Percentiles rank a stretch among this genome's conserved stretches.
These are phyloP conservation scores for Aureobasidium leucospermi DNA, from an alignment of 2,329 filamentous ascomycete species.

Conservation along the genomic window DNA sequence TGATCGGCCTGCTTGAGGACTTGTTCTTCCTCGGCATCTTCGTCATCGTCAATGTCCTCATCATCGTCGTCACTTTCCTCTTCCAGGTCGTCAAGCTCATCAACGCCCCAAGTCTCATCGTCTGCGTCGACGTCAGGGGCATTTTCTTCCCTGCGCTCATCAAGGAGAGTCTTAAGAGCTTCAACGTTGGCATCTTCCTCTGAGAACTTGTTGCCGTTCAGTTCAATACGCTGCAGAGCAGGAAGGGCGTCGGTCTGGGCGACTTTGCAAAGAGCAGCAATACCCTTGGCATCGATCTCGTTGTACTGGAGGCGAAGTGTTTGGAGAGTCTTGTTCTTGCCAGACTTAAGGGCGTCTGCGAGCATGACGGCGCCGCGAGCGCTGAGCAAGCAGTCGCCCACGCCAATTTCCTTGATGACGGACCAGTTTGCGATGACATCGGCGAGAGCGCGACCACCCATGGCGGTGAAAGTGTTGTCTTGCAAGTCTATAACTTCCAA, in stretches of 20 bases:
- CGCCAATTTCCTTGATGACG: constrained; percentile 70
- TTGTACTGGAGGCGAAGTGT: constrained; percentile 85
- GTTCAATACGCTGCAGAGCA: constrained; percentile 72
- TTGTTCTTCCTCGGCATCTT: constrained; percentile 59
- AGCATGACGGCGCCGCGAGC: constrained; percentile 69
- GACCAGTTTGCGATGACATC: constrained; percentile 68
- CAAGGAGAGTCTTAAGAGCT: constrained; percentile 57
- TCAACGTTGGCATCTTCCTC: constrained; percentile 73
- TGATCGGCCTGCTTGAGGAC: constrained; percentile 61
- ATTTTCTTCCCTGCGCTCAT: constrained; percentile 47
- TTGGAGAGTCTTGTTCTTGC: constrained; percentile 72
- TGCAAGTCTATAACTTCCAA: constrained; percentile 82
- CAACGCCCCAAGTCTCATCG: constrained; percentile 73
- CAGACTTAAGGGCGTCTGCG: constrained; percentile 63
- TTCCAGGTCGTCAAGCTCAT: constrained; percentile 78
- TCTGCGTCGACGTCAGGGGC: constrained; percentile 54
- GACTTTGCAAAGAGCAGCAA: constrained; percentile 64
- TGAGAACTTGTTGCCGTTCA: constrained; percentile 92
- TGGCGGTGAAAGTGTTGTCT: constrained; percentile 90
- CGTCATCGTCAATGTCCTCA: constrained; percentile 45
- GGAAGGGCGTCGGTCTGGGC: constrained; percentile 59
- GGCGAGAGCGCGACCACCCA: constrained; percentile 71
- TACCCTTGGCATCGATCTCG: constrained; percentile 72
- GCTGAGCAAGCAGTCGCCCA: constrained; percentile 81
- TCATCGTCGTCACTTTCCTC: constrained; percentile 63